These are phyloP conservation scores for Brettanomyces custersianus DNA, from an alignment of 805 yeast genomes.

Conservation along the genomic window DNA sequence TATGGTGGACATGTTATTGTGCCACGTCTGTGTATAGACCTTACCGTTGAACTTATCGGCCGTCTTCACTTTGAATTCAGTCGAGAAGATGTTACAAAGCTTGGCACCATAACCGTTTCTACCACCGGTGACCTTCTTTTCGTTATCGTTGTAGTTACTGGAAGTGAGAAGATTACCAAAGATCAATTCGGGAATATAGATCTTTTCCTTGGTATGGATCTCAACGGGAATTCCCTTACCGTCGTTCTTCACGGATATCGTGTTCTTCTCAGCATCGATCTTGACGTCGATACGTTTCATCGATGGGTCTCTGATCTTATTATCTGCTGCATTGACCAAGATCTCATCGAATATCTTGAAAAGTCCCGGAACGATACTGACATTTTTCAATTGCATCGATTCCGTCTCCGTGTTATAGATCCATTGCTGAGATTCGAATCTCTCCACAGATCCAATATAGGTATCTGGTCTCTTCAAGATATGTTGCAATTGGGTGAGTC, in stretches of 20 bases:
- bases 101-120: conserved; percentile 98
- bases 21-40: conserved; percentile 78
- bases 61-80: conserved; percentile 79
- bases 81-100: conserved; percentile 90
- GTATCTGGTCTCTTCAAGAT: conserved; percentile 96
- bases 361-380: conserved; percentile 87
- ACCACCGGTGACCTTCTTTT: conserved; percentile 96
- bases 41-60: conserved; percentile 62
- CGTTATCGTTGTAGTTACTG: conserved; percentile 90
- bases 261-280: conserved; percentile 65
- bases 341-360: conserved; percentile 97
- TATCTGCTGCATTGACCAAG: conserved; percentile 96
- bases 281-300: conserved; percentile 84
- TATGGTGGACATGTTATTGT: conserved; percentile 71
- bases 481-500: conserved; percentile 91
- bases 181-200: conserved; percentile 91
- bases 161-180: conserved; percentile 94
- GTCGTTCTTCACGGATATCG: conserved; percentile 78
- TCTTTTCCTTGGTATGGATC: conserved; percentile 82
- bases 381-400: conserved; percentile 49
- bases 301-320: conserved; percentile 86
- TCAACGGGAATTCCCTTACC: conserved; percentile 95
- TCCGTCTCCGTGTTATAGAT: conserved; percentile 58
- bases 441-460: conserved; percentile 91
- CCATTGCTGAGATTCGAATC: conserved; percentile 77